A percentile compares a stretch with the other conserved stretches of the same genome.
phyloP scores from a whole-genome alignment of 345 rosid genomes.

The Conringia planisiliqua region DNA sequence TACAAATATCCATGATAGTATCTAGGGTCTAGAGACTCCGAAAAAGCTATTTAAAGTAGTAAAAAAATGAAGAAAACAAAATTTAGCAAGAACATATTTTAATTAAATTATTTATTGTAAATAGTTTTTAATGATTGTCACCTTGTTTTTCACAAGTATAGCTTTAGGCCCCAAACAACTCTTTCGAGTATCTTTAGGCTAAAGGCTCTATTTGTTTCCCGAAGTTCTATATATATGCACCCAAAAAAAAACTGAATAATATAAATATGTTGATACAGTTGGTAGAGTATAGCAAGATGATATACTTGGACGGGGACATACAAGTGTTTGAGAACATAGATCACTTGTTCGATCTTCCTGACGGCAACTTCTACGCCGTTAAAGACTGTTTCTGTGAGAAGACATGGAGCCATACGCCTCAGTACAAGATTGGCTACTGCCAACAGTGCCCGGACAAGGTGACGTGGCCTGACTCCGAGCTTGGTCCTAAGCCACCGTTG shows the following conservation, averaged over 20 bases:
- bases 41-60: too few species aligned
- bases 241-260: background rate
- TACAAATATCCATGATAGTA: background rate
- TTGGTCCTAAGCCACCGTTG: conserved; percentile 58
- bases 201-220: background rate
- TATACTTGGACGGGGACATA: conserved; percentile 72
- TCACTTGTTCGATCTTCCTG: conserved; percentile 59
- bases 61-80: too few species aligned
- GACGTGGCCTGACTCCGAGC: conserved; percentile 41
- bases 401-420: conserved; percentile 64
- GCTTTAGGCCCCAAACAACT: too few species aligned
- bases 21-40: background rate
- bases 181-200: background rate
- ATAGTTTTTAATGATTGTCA: too few species aligned
- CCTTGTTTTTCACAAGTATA: too few species aligned
- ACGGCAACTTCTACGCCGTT: conserved; percentile 60
- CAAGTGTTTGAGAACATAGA: conserved; percentile 73
- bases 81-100: too few species aligned
- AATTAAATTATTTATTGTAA: too few species aligned
- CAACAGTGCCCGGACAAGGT: conserved; percentile 71
- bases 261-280: conserved; percentile 42
- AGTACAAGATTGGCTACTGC: conserved; percentile 64
- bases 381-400: conserved; percentile 84
- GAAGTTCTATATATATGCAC: background rate
- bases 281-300: conserved; percentile 61